Base-by-base conservation (phyloP, 106 monocot species). In the Dendrobium catenatum region DNA sequence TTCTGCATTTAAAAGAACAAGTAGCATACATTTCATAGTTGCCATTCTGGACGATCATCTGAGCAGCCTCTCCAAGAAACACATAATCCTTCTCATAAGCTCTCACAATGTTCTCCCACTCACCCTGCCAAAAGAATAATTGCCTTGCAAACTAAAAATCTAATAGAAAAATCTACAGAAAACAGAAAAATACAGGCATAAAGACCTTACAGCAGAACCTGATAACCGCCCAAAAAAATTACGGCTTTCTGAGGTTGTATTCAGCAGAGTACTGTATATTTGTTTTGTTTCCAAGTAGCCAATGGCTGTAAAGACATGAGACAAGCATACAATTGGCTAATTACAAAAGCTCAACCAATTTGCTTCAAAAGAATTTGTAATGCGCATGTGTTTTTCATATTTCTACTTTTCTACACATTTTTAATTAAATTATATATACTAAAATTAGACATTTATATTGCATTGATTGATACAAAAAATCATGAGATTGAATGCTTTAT, bases 181-280 rank as follows among this genome's bases (percentile, higher is more conserved):
- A 77, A 42, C 41, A 77, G 9, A 16, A 70, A 48, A 44, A n/a
- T 1, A 54, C 2, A 40, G 37, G 44, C 75, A 70, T 49, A 81
- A 3, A 66, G 24, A 81, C 56, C 87, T 89, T 90, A 99, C 99
- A 81, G 95, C 95, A 79, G 91, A 91, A 55, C 99, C 99, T 67
- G 95, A 89, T 79, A 99, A 79, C n/a, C 95, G 87, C 56, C 99
- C 95, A 89, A 99, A 95, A 79, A 99, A 89, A 84, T 95, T 99
- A 72, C 99, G 95, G 80, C 82, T 95, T 85, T 95, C 93, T 22
- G 87, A 67, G 2, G 85, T 88, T 81, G 99, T 83, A 82, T 86
- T 90, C 67, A 93, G 73, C 79, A 95, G 89, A 77, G 86, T 89
- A 31, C 73, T 85, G 79, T 91, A 95, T 80, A 93, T 91, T 31